Evolutionary conservation across 768 basidiomycete species (phyloP), one percentile per base, ranked within the genome.

Genomic region (Amanita subjunquillea): DNA sequence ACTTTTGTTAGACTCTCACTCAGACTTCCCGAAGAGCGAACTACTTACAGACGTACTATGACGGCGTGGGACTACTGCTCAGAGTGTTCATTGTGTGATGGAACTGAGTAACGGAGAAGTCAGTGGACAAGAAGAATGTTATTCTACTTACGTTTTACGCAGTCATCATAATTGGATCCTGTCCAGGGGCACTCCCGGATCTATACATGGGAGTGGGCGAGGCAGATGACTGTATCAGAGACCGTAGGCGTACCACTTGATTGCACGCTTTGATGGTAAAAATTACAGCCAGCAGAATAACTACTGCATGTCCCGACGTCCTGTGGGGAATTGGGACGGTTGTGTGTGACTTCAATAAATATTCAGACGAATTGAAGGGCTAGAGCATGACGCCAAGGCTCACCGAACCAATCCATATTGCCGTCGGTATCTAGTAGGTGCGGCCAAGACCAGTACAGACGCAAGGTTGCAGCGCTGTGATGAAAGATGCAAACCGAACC

Each of bases 161-260:
- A 88, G 67, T 72, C 72, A 58, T 83, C 69, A 69, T 86, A 87
- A 40, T 72, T 72, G 17, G 70, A 72, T 46, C 69, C 71, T 48
- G 73, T 72, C 82, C 82, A 83, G 69, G 77, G 41, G 69, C 68
- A 56, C 65, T 71, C 54, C 84, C 85, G 20, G 85, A 86, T 6
- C 85, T 84, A 62, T 85, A 83, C 9, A 71, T 65, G 23, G 78
- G 69, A 4, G 72, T 66, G n/a, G 72, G 65, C 25, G 25, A 25
- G 25, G 25, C 25, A 25, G 25, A 25, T 25, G 25, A 25, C 25
- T 25, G 25, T 4, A 25, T 25, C 4, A 25, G 25, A 25, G 25
- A 54, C 70, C 69, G 20, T 38, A 2, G 67, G 65, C 59, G 54
- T 53, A 46, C 54, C 48, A 5, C 58, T 41, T 41, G 42, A 44